Base-by-base conservation (phyloP, 495 filamentous ascomycete genomes). In the Talaromyces liani region DNA sequence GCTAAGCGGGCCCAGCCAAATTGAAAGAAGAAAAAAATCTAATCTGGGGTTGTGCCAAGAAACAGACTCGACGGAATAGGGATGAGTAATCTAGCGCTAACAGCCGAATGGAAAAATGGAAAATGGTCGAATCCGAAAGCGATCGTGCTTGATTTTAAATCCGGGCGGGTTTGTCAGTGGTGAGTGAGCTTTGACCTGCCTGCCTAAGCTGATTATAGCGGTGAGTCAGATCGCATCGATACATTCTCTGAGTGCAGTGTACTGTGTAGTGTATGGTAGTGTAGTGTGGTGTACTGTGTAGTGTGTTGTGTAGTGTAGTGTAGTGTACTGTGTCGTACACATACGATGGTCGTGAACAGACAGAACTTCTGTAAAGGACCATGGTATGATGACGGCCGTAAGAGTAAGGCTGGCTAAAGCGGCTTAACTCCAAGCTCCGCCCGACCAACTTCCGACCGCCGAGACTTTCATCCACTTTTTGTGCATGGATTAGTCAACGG, bases 381-480 rank as follows among this genome's bases (percentile, higher is more conserved):
- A 49, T 49, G 45, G 45, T 49, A 49, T 49, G 45, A 49, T 49
- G 53, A 5, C 51, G 51, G 51, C 51, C 51, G 51, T 54, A 54
- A 54, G 51, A 45, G 1, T 18, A 29, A 29, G 5, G 1, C 3
- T 29, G 5, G 39, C 12, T 41, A 16, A 10, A 24, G 14, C 14
- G n/a, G 14, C 39, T 45, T 45, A 45, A 45, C 39, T 45, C 39
- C 39, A 36, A n/a, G 39, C 39, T 45, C 39, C 39, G 39, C 3
- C 16, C 45, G 6, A 1, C 1, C 45, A 49, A 49, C n/a, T 20
- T 49, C 45, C 45, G 45, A 49, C 36, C 45, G 45, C 45, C 45
- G 45, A 49, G 45, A 12, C 1, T 14, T 14, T 39, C 27, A 14
- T 56, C 53, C 27, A 54, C 14, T 41, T 49, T 49, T 49, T 20